Conservation (phyloP, 805 yeast genomes). For the Metschnikowia koreensis region DNA sequence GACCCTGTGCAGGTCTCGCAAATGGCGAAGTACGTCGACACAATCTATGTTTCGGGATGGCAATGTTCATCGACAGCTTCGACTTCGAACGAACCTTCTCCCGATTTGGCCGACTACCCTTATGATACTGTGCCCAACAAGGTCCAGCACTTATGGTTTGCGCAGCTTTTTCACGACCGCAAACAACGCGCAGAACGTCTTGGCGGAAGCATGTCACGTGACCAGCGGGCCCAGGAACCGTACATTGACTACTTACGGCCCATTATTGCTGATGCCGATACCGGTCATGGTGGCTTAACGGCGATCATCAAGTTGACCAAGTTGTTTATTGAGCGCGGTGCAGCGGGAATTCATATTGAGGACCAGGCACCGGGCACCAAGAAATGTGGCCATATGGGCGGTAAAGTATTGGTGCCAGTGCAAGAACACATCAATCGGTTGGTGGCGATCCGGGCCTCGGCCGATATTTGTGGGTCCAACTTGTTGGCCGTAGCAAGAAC, state of each 20-base stretch:
- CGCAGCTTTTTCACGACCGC: constrained; percentile 95
- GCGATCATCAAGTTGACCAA: constrained; percentile 94
- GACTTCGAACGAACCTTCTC: constrained; percentile 95
- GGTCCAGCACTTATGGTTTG: constrained; percentile 95
- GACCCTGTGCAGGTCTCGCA: constrained; percentile 95
- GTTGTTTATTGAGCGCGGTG: constrained; percentile 95
- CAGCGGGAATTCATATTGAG: constrained; percentile 98
- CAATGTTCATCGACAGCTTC: constrained; percentile 98
- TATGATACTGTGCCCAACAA: constrained; percentile 98
- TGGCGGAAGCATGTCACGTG: constrained; percentile 44
- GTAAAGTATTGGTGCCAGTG: constrained; percentile 94
- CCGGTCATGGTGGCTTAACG: constrained; percentile 98
- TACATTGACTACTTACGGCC: constrained; percentile 90
- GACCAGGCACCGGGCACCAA: constrained; percentile 99
- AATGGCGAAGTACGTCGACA: constrained; percentile 93
- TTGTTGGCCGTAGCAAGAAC: constrained; percentile 90
- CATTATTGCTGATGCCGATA: constrained; percentile 95
- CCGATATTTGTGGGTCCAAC: constrained; percentile 88
- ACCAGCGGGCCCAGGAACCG: constrained; percentile 66
- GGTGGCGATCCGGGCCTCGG: constrained; percentile 90
- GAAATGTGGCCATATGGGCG: constrained; percentile 99
- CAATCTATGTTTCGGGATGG: constrained; percentile 96
- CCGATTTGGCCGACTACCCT: constrained; percentile 98
- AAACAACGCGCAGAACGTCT: constrained; percentile 88
- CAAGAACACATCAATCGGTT: constrained; percentile 96